Conservation (phyloP, 2,329 filamentous ascomycete genomes). For the Lachnellula willkommii region DNA sequence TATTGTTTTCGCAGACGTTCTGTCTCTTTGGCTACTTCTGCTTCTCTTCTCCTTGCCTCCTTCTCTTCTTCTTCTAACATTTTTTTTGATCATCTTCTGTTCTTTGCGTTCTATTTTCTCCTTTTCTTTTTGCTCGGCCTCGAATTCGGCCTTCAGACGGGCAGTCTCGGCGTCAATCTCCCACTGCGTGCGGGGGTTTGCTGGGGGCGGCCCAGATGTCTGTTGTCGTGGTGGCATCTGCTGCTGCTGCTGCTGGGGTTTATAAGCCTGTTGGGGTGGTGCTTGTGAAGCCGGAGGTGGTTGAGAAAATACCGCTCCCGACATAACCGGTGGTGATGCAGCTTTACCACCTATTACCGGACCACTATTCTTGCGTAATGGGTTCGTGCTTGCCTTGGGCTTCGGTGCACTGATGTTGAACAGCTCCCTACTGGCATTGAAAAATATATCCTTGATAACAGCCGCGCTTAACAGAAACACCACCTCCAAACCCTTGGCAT, state of each 20-base stretch:
- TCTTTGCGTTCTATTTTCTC: slow-evolving; percentile 52
- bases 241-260: slow-evolving; percentile 18
- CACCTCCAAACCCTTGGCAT: slow-evolving; percentile 87
- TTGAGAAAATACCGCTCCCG: slow-evolving; percentile 20
- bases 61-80: slow-evolving; percentile 64
- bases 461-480: slow-evolving; percentile 62
- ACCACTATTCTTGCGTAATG: slow-evolving; percentile 27
- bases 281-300: slow-evolving; percentile 21
- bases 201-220: slow-evolving; percentile 14
- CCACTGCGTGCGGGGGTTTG: slow-evolving; percentile 33
- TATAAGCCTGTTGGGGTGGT: slow-evolving; percentile 9
- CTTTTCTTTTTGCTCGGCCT: slow-evolving; percentile 40
- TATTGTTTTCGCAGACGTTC: slow-evolving; percentile 68
- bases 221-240: slow-evolving; percentile 10
- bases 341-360: slow-evolving; percentile 21
- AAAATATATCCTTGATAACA: slow-evolving; percentile 60
- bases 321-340: slow-evolving; percentile 22
- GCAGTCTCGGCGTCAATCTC: slow-evolving; percentile 72
- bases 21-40: slow-evolving; percentile 71
- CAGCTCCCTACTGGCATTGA: slow-evolving; percentile 61
- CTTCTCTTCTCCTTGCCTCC: slow-evolving; percentile 51
- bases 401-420: slow-evolving; percentile 65
- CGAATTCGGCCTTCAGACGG: slow-evolving; percentile 55
- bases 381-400: slow-evolving; percentile 19
- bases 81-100: slow-evolving; percentile 54